Evolutionary conservation across 1,284 basidiomycete species (phyloP).

Genomic region (Golubevia sp.): DNA sequence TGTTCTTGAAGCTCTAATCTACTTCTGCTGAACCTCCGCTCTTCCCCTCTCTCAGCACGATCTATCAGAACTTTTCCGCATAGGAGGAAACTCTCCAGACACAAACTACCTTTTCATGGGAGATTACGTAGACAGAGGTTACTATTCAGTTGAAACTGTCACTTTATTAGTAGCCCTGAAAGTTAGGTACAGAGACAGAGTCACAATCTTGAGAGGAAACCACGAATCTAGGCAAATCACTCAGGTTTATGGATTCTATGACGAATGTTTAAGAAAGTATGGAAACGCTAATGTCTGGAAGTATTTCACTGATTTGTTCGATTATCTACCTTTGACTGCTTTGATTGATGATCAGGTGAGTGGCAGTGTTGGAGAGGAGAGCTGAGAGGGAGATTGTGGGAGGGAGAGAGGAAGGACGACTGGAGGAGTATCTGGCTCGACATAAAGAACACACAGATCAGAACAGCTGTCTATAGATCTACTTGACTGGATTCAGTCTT

Average conservation of each 20-base stretch:
- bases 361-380: conserved; percentile 38
- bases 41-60: conserved; percentile 74
- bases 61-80: conserved; percentile 97
- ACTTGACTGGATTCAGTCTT: neutral
- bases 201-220: conserved; percentile 96
- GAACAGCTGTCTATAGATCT: too few species aligned
- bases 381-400: too few species aligned
- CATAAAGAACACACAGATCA: too few species aligned
- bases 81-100: conserved; percentile 98
- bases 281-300: conserved; percentile 99
- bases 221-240: conserved; percentile 99
- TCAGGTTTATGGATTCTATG: conserved; percentile 99
- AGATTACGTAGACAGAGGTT: conserved; percentile 98
- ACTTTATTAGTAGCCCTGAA: conserved; percentile 98
- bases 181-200: conserved; percentile 95
- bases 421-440: too few species aligned
- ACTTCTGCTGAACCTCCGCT: conserved; percentile 7
- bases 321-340: conserved; percentile 94
- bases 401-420: too few species aligned
- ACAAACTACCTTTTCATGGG: conserved; percentile 99
- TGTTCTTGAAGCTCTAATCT: conserved; percentile 17
- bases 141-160: conserved; percentile 99
- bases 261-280: conserved; percentile 99
- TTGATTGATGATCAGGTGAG: conserved; percentile 97
- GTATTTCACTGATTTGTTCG: conserved; percentile 98